These are phyloP conservation scores for Diaporthe vexans DNA, from an alignment of 2,329 filamentous ascomycete species.

Conservation along the genomic window DNA sequence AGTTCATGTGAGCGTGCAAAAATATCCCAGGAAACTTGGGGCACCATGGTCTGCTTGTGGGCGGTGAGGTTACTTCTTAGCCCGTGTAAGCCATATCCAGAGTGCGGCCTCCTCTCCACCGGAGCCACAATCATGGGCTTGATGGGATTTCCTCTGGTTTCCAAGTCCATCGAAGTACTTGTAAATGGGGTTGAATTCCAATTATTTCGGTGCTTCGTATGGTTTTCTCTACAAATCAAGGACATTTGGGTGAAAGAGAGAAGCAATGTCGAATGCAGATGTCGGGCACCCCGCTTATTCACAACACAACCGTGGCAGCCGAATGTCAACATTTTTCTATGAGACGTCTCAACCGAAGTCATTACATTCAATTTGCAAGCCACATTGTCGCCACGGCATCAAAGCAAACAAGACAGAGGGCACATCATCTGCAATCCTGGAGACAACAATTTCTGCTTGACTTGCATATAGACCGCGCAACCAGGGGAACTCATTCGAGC, in stretches of 20 bases:
- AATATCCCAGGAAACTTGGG: background rate
- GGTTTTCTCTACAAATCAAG: background rate
- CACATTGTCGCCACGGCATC: background rate
- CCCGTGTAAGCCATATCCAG: background rate
- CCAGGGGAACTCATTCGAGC: background rate
- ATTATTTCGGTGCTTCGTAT: background rate
- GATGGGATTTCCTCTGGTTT: background rate
- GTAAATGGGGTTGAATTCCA: background rate
- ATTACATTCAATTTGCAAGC: background rate
- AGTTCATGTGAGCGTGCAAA: background rate
- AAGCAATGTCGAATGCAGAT: background rate
- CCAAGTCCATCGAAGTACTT: background rate
- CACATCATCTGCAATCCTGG: background rate
- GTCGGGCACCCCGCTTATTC: constrained; percentile 3
- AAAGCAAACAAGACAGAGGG: background rate
- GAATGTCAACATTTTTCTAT: background rate
- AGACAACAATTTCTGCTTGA: background rate
- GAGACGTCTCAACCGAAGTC: background rate
- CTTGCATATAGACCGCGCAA: background rate
- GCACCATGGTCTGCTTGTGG: background rate
- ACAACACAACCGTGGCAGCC: background rate
- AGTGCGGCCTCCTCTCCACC: background rate
- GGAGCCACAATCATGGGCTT: background rate
- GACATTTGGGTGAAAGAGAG: background rate
- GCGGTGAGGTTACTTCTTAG: background rate